Evolutionary conservation across 2,329 filamentous ascomycete genomes (phyloP), one percentile per base, ranked within the genome.

Genomic region (Penicillium italicum): DNA sequence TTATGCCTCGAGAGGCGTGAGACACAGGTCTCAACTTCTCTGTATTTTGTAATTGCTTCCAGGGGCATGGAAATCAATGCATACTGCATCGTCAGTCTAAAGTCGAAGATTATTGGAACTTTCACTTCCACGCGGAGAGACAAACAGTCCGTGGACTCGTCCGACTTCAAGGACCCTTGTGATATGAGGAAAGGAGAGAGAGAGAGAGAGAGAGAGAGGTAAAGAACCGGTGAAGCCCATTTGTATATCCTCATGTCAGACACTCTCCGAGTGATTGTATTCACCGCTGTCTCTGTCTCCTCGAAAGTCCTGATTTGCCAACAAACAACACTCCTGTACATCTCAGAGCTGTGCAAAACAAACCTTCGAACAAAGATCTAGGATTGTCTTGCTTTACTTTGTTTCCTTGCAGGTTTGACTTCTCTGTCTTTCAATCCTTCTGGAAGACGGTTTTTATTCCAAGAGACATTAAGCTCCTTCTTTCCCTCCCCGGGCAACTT

Each of bases 1-100:
- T 58, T 57, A 66, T 61, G 58, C 66, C 69, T 72, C 69, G 69
- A 72, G 33, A 65, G 52, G 50, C 57, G 26, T 58, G 58, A 62
- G 57, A 60, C 57, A 62, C 53, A 48, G 52, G 56, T 58, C 59
- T 52, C 55, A 60, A 52, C 41, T 33, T 41, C 22, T 46, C n/a
- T 24, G 14, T 22, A 5, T n/a, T 34, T 38, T 48, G 50, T 56
- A 28, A 38, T 47, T 41, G 36, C 28, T 37, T 11, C 40, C 52
- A 59, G 54, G 50, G 55, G 47, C 9, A 43, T 53, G 36, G 36
- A 30, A 48, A 59, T 57, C 49, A 50, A 56, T 52, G 58, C 56
- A 56, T 52, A 60, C 56, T 55, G 58, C 58, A 64, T 59, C 37
- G 38, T 56, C 54, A 58, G 63, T 50, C 61, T 56, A 64, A 50